Base-by-base conservation (phyloP, 2,329 filamentous ascomycete species). In the Cytospora piceae region DNA sequence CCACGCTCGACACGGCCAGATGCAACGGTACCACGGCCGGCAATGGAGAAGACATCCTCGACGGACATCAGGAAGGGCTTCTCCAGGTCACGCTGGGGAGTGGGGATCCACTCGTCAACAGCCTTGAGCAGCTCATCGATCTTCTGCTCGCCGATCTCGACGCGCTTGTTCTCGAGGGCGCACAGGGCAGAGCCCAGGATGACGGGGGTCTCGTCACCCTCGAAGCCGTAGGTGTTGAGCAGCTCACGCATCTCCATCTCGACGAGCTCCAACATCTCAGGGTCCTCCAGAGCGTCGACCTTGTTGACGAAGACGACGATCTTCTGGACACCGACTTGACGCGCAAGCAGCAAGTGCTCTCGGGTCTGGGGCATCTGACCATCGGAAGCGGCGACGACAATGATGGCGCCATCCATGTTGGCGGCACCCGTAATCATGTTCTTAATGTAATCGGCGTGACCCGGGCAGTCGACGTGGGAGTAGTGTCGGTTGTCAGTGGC, bases 371-470 rank as follows among this genome's bases (percentile, higher is more conserved):
- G 95, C 95, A 99, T 99, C 84, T 99, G 96, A 78, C 95, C 95
- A 78, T 99, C 95, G 46, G 93, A 97, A 73, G 95, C 95, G 73
- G 96, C 96, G 74, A 99, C 96, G 72, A 99, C 95, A 75, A 99
- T 97, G 78, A 99, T 94, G 75, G 95, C 94, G 75, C 95, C 95
- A 75, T 99, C 95, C 95, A 99, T 99, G 85, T 93, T 96, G 75
- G 96, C 94, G 70, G 95, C 94, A 89, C 95, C 95, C 72, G 95
- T 99, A 80, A 99, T 99, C 95, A 99, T 99, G 90, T 99, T 99
- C 89, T 99, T 99, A 85, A 99, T 98, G 87, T 99, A 99, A 93
- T 99, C 95, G 82, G 95, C 95, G 90, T 99, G 95, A 82, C 95
- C 95, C 67, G 95, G 95, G 82, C 95, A 99, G 87, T 99, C 95